Base-by-base conservation (phyloP, 257 asterid species). In the Penstemon barbatus region DNA sequence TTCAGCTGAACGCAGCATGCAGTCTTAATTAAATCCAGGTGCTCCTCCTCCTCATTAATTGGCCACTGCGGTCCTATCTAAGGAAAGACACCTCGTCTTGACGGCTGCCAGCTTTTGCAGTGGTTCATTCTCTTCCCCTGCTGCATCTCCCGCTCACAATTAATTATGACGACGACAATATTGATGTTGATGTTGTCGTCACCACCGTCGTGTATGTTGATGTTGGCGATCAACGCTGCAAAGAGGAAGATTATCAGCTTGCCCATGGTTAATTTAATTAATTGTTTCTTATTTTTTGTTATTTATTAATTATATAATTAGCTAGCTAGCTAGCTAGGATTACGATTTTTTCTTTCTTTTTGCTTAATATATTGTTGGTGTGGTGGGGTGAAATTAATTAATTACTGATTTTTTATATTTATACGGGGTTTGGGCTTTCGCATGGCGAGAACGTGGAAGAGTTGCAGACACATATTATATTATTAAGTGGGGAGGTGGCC, bases 391-490 rank as follows among this genome's bases (percentile, higher is more conserved):
- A 15, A 15, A 15, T 15, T 15, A 15, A 15, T 15, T 15, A 15
- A 15, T 15, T 15, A 15, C 18, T 15, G 18, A 15, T 15, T 15
- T 15, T 15, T 15, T 15, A 15, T 59, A n/a, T 39, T 38, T 59
- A 59, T 39, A 39, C 36, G 7, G 46, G 19, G 3, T 8, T 60
- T 40, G 50, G 44, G 39, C 2, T 50, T 13, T 60, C 39, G 65
- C 65, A 60, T 60, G 65, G 51, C 3, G 65, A 60, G 37, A 60
- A 60, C 65, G 65, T 60, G 65, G 50, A 57, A 40, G 65, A 60
- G 41, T 11, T 39, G 19, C 39, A 12, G 5, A 37, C 3, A 41
- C 65, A 60, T 59, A 37, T 12, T 15, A 15, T 15, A 0, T 15
- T 15, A 15, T 15, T 15, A 25, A 1, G 33, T 1, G 2, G 33